phyloP scores from a whole-genome alignment of 371 early-diverging fungal species.

The Phascolomyces articulosus region DNA sequence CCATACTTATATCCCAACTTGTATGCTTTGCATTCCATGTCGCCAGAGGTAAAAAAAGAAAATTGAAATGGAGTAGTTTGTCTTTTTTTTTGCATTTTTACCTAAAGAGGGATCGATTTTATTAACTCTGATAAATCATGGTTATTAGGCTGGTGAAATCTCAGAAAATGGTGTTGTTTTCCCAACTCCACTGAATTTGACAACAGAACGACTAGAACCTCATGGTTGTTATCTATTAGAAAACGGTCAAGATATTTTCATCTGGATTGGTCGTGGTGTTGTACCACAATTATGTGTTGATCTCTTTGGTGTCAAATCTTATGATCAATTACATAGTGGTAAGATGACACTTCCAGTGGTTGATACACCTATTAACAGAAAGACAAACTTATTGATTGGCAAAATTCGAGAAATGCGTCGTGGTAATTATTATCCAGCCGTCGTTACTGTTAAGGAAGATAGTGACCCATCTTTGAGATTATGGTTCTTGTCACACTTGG shows the following conservation, averaged over 20 bases:
- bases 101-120: no score
- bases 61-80: no score
- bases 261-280: slow-evolving; percentile 88
- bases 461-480: slow-evolving; percentile 82
- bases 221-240: slow-evolving; percentile 88
- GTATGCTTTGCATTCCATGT: slow-evolving; percentile 85
- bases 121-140: no score
- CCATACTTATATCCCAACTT: slow-evolving; percentile 77
- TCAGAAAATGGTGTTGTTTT: slow-evolving; percentile 63
- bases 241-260: slow-evolving; percentile 76
- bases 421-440: slow-evolving; percentile 62
- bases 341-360: slow-evolving; percentile 57
- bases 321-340: slow-evolving; percentile 63
- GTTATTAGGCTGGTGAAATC: slow-evolving; percentile 60
- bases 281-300: slow-evolving; percentile 74
- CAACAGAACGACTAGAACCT: slow-evolving; percentile 83
- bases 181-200: slow-evolving; percentile 80
- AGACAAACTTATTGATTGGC: slow-evolving; percentile 57
- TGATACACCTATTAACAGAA: slow-evolving; percentile 60
- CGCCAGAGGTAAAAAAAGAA: slow-evolving; percentile 54
- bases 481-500: slow-evolving; percentile 84
- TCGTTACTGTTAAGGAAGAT: slow-evolving; percentile 90
- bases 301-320: slow-evolving; percentile 66
- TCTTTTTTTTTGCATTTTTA: no score
- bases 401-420: slow-evolving; percentile 62